Percentiles rank a stretch among this genome's conserved stretches.
phyloP scores from a whole-genome alignment of 768 basidiomycete species.

The Gymnopilus junonius region DNA sequence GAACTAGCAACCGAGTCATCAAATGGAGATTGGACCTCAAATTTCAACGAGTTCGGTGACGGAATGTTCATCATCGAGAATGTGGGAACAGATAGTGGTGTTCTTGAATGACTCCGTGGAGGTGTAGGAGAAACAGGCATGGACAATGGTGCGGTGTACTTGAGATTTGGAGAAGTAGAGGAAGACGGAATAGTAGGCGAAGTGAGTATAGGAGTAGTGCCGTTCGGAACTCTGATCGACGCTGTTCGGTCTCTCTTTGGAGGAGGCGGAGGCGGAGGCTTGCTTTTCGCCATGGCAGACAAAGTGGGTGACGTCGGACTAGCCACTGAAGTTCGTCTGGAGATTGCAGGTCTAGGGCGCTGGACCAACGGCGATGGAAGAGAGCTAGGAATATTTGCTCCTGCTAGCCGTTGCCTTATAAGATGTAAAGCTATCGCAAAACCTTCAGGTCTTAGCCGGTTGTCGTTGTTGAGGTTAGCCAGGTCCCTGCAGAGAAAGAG shows the following conservation, averaged over 20 bases:
- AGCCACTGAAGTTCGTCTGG: neutral
- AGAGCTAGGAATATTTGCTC: slow-evolving; percentile 34
- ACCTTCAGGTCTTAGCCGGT: slow-evolving; percentile 38
- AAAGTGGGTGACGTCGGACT: slow-evolving; percentile 8
- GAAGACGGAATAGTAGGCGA: neutral
- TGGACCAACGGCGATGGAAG: slow-evolving; percentile 39
- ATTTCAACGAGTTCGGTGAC: neutral
- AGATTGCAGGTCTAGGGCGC: slow-evolving; percentile 24
- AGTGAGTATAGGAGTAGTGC: neutral
- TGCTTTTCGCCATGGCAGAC: slow-evolving; percentile 5
- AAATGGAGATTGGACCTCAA: slow-evolving; percentile 22
- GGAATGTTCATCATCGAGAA: slow-evolving; percentile 9
- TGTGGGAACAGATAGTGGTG: slow-evolving; percentile 6
- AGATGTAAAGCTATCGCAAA: slow-evolving; percentile 43
- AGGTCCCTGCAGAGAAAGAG: slow-evolving; percentile 32
- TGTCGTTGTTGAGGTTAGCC: slow-evolving; percentile 37
- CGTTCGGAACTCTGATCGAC: slow-evolving; percentile 4
- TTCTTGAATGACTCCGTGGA: neutral
- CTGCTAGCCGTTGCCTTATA: slow-evolving; percentile 34
- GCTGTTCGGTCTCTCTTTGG: slow-evolving; percentile 12
- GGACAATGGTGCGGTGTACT: slow-evolving; percentile 7
- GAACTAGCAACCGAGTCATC: slow-evolving; percentile 19
- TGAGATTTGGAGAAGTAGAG: slow-evolving; percentile 5
- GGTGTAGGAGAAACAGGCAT: slow-evolving; percentile 14
- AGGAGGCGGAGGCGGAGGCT: slow-evolving; percentile 18